Conservation (phyloP, 805 yeast genomes). For the Crinitomyces ghanaensis region DNA sequence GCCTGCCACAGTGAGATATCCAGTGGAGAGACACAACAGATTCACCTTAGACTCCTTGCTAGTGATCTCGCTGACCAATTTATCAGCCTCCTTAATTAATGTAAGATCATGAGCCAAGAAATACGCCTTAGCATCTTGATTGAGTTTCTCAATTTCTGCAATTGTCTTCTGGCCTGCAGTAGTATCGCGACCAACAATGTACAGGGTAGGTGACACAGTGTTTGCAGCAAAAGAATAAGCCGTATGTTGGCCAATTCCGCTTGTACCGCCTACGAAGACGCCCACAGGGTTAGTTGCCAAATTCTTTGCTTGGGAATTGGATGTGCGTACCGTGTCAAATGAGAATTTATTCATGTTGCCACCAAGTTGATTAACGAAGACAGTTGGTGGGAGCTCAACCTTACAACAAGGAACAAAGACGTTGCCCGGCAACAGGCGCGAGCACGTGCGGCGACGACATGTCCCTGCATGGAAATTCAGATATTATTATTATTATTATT, state of each 20-base stretch:
- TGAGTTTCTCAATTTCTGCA: conserved; percentile 13
- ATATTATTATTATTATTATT: too few relatives aligned
- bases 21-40: conserved; percentile 14
- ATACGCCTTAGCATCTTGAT: conserved; percentile 9
- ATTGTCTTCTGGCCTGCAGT: conserved; percentile 16
- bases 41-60: conserved; percentile 14
- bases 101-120: conserved; percentile 16
- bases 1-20: too few relatives aligned
- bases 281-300: too few relatives aligned
- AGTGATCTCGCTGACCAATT: conserved; percentile 8
- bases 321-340: too few relatives aligned
- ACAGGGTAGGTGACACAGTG: conserved; percentile 17
- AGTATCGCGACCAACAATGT: conserved; percentile 20
- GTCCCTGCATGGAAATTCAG: too few relatives aligned
- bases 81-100: conserved; percentile 15
- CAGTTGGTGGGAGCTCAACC: too few relatives aligned
- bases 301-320: too few relatives aligned
- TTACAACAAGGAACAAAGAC: too few relatives aligned
- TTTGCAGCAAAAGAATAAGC: conserved; percentile 19
- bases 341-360: too few relatives aligned
- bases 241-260: conserved; percentile 21
- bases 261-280: conserved; percentile 24
- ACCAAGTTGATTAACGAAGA: too few relatives aligned
- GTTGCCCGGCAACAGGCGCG: too few relatives aligned
- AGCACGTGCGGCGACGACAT: too few relatives aligned